Evolutionary conservation across 192 early-diverging fungal species (phyloP).

Genomic region (Phlyctochytrium arcticum): DNA sequence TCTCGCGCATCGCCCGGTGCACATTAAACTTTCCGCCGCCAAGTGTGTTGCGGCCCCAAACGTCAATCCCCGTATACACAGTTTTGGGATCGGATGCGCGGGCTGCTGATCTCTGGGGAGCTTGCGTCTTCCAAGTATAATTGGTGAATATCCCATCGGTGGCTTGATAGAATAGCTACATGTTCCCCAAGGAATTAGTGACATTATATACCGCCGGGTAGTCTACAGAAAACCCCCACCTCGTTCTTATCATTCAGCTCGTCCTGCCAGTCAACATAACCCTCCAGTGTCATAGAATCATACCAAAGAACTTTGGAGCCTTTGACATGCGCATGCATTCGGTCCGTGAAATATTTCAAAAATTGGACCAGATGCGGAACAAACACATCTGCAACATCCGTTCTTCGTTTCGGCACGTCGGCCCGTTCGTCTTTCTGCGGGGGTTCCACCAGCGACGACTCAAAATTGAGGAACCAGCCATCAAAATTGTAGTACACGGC

Average conservation of each 20-base stretch:
- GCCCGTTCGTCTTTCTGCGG: no score
- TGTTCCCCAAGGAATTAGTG: neutral
- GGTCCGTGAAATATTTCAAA: conserved; percentile 39
- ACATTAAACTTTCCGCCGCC: conserved; percentile 50
- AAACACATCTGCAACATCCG: conserved; percentile 24
- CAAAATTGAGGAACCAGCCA: conserved; percentile 67
- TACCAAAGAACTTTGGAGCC: conserved; percentile 49
- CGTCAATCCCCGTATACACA: conserved; percentile 62
- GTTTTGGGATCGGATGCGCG: conserved; percentile 38
- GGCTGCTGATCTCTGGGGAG: conserved; percentile 17
- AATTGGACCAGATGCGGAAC: conserved; percentile 38
- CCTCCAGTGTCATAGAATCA: conserved; percentile 52
- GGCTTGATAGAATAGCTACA: conserved; percentile 46
- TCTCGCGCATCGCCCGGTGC: conserved; percentile 50
- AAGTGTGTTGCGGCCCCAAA: conserved; percentile 61
- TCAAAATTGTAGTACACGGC: conserved; percentile 64
- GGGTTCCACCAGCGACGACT: conserved; percentile 33
- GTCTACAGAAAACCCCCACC: neutral
- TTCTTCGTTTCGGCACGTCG: no score
- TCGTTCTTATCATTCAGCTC: conserved; percentile 44
- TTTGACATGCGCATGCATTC: conserved; percentile 46
- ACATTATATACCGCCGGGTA: neutral
- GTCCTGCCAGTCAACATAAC: conserved; percentile 59
- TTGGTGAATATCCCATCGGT: conserved; percentile 49
- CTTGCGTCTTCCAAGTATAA: conserved; percentile 35